These are phyloP conservation scores for Luzula sylvatica DNA, from an alignment of 176 grass and related monocot species.

Conservation along the genomic window DNA sequence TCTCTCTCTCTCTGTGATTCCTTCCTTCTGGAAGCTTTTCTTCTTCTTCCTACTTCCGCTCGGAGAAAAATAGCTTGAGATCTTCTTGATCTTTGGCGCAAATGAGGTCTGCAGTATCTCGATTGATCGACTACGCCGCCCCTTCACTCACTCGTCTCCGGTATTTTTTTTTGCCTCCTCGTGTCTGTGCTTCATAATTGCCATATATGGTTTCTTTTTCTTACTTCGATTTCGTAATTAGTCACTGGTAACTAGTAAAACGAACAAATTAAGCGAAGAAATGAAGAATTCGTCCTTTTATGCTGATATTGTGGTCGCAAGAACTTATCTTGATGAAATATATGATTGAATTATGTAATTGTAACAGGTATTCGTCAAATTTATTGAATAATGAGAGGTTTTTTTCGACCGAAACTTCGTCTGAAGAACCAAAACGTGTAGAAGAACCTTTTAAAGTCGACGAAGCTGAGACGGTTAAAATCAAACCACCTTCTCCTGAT, in stretches of 20 bases:
- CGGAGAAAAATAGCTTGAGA: neutral
- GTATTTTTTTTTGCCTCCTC: neutral
- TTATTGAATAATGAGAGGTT: constrained; percentile 37
- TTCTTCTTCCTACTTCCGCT: neutral
- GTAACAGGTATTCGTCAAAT: constrained; percentile 22
- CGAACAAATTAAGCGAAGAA: too few species aligned
- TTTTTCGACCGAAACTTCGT: constrained; percentile 34
- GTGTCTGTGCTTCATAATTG: neutral
- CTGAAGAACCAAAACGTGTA: constrained; percentile 17
- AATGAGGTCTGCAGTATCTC: constrained; percentile 51
- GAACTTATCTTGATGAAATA: neutral
- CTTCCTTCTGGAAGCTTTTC: neutral
- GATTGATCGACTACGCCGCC: constrained; percentile 34
- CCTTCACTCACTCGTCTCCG: constrained; percentile 29
- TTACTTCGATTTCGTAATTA: too few species aligned
- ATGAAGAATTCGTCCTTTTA: too few species aligned
- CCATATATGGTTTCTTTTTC: neutral
- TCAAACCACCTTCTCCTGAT: constrained; percentile 34
- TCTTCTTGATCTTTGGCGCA: neutral
- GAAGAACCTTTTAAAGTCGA: constrained; percentile 76
- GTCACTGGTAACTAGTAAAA: too few species aligned
- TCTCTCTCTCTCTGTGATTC: neutral
- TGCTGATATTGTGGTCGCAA: neutral
- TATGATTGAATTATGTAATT: neutral
- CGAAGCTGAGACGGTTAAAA: constrained; percentile 59